Evolutionary conservation across 225 moss, liverwort and hornwort genomes (phyloP), one percentile per base, ranked within the genome.

Genomic region (Bryoerythrophyllum caledonicum): DNA sequence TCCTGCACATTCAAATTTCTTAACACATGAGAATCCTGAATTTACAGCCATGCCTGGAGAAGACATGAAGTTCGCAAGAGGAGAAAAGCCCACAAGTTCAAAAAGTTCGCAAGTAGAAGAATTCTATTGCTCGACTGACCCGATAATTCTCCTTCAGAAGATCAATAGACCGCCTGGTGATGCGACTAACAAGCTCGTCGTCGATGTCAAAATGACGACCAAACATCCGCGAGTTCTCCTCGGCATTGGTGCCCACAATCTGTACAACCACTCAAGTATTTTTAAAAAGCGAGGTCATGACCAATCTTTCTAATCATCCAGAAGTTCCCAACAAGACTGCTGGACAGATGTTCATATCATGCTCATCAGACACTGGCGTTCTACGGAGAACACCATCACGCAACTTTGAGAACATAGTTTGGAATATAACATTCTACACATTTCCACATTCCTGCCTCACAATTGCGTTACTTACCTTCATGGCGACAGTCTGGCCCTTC

Each of bases 141-240:
- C 97, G 93, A 84, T 94, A 99, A 78, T 99, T 99, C 79, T 93
- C 97, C 76, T 99, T 99, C 75, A 99, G 78, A 75, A 99, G 93
- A 76, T 99, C 97, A 76, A 99, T 99, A 35, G 97, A 99, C 53
- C 85, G 90, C 77, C 97, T 81, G 15, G 91, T 89, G 40, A 99
- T 93, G 79, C 91, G 91, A 88, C 97, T 99, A 19, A 99, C 97
- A 74, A 99, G 82, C 84, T 94, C 91, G 76, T 99, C 97, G 59
- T 99, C 94, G 72, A 87, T 75, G 34, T 91, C 91, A 79, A 99
- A 99, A 87, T 99, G 97, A 66, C 97, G 94, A 35, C 97, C 97
- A 63, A 93, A 91, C 97, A 99, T 99, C 76, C 94, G 91, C 53
- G 94, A 87, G 58, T 86, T 93, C 84, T 99, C 97, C 64, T 99